Evolutionary conservation across 768 basidiomycete genomes (phyloP), one percentile per base, ranked within the genome.

Genomic region (button mushroom (Agaricus bisporus)): DNA sequence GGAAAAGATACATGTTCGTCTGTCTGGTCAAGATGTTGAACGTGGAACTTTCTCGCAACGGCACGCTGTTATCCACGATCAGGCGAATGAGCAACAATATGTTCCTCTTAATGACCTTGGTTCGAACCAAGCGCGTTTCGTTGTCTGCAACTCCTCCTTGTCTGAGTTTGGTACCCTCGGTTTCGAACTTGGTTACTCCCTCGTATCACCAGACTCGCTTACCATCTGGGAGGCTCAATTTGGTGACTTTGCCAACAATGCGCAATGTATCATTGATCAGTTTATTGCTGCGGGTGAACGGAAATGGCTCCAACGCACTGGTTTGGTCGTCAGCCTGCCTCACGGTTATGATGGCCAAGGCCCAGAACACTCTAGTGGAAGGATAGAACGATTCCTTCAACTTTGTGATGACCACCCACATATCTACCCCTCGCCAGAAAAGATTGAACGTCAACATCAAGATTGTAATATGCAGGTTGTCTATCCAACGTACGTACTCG

Each of bases 391-490:
- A 28, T 99, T 98, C 84, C 73, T 99, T 60, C 97, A 98, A 73
- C 82, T 99, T 41, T 97, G 94, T 65, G 95, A 97, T 68, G 95
- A 99, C 62, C 94, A 99, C 66, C 95, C 95, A 5, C 78, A 93
- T 66, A 68, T 86, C 56, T 98, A 83, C 83, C 95, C 95, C 1
- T 83, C 84, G 0, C 80, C 80, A 1, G 83, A 95, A 70, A 97
- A 95, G 76, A 71, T 95, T 56, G 91, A 94, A 64, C 75, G 97
- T 44, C 94, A 97, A 63, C 94, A 98, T 65, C 97, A 99, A 73
- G 97, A 99, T 68, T 97, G 95, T 72, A 99, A 98, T 67, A 92
- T 98, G 91, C 97, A 98, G 72, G 88, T 99, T 60, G 92, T 95
- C 26, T 98, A 98, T 72, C 91, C 94, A 4, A 94, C 94, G 87